These are phyloP conservation scores for Gentiana dahurica DNA, from an alignment of 257 asterid species.

Conservation along the genomic window DNA sequence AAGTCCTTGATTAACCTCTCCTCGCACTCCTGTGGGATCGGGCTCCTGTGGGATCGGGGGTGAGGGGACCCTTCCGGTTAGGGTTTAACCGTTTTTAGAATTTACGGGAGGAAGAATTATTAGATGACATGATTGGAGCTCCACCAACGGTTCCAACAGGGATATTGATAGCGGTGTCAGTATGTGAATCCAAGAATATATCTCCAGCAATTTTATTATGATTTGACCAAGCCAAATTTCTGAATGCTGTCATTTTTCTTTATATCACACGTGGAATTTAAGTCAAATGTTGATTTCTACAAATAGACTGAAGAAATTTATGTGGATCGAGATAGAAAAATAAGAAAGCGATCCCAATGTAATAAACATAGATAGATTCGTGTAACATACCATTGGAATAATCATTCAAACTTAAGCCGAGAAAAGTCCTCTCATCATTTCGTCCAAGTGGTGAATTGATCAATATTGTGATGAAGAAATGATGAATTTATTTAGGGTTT, in stretches of 20 bases:
- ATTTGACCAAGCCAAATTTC: constrained; percentile 23
- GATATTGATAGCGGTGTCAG: constrained; percentile 1
- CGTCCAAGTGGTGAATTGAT: background rate
- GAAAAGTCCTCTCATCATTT: constrained; percentile 82
- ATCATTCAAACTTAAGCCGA: constrained; percentile 70
- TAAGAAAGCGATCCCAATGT: background rate
- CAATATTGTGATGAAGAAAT: too few species aligned
- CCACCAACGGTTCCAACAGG: constrained; percentile 9
- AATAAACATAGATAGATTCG: background rate
- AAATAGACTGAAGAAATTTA: constrained; percentile 40
- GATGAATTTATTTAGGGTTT: too few species aligned
- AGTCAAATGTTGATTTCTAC: constrained; percentile 25
- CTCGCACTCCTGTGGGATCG: too few species aligned
- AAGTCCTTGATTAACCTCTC: too few species aligned
- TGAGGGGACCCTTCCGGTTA: too few species aligned
- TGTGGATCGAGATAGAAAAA: constrained; percentile 12
- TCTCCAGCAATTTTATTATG: constrained; percentile 15
- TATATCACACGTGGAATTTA: constrained; percentile 27
- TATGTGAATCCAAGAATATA: constrained; percentile 26
- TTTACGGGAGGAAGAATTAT: constrained; percentile 22
- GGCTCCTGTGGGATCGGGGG: too few species aligned
- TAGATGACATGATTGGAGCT: constrained; percentile 19
- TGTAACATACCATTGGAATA: constrained; percentile 48
- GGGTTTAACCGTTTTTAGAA: background rate
- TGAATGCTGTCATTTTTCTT: constrained; percentile 27